These are phyloP conservation scores for Coniella vitis DNA, from an alignment of 2,329 filamentous ascomycete genomes.

Conservation along the genomic window DNA sequence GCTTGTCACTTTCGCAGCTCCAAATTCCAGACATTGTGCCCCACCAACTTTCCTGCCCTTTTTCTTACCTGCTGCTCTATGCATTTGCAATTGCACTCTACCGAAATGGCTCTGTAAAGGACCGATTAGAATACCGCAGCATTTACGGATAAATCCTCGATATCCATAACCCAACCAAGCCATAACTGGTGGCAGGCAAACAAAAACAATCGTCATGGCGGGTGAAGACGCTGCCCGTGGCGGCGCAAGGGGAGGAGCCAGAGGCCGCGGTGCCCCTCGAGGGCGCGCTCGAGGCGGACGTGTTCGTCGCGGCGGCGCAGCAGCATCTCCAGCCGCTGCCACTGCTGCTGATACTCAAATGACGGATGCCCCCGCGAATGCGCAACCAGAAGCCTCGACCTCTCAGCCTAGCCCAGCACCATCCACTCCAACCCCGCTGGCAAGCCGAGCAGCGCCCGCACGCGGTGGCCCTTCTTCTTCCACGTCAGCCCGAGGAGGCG, in stretches of 20 bases:
- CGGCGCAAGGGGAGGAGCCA: conserved; percentile 5
- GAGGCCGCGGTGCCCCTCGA: conserved; percentile 16
- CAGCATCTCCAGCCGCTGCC: background rate
- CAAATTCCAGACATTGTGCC: background rate
- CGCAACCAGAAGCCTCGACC: background rate
- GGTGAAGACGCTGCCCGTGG: conserved; percentile 11
- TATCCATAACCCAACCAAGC: conserved; percentile 9
- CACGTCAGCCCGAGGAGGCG: conserved; percentile 13
- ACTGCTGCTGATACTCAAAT: background rate
- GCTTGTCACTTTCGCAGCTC: background rate
- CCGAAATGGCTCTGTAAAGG: too few relatives aligned
- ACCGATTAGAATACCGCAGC: background rate
- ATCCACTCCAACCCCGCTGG: conserved; percentile 3
- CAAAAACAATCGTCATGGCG: conserved; percentile 6
- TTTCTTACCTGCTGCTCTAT: background rate
- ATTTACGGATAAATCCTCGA: background rate
- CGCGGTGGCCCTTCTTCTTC: too few relatives aligned
- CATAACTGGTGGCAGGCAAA: background rate
- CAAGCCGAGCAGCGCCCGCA: conserved; percentile 5
- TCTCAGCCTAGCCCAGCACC: background rate
- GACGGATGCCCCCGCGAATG: background rate
- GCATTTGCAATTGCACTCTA: too few relatives aligned
- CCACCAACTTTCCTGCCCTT: background rate
- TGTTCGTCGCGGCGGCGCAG: conserved; percentile 24
- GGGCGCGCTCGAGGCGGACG: conserved; percentile 26